phyloP scores from a whole-genome alignment of 1,139 yeast species.

The Blastobotrys arbuscula region DNA sequence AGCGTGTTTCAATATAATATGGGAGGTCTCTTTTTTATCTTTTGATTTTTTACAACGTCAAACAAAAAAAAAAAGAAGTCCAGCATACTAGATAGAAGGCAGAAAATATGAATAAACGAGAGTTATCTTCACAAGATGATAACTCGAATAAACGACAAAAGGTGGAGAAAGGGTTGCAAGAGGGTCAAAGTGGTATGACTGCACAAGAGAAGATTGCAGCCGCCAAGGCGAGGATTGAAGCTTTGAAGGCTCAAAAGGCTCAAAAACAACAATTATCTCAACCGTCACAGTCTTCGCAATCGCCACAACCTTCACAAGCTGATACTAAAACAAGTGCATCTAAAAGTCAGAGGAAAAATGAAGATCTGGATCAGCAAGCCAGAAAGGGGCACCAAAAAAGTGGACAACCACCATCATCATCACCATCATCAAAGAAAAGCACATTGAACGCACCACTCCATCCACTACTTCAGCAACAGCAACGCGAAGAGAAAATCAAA shows the following conservation, averaged over 20 bases:
- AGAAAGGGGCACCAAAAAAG: neutral
- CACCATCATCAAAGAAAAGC: neutral
- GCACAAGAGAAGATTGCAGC: neutral
- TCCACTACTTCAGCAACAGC: constrained; percentile 42
- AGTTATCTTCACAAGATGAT: neutral
- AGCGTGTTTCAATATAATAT: too few relatives aligned
- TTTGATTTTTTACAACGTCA: too few relatives aligned
- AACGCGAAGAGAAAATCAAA: neutral
- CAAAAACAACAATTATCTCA: neutral
- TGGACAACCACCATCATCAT: too few relatives aligned
- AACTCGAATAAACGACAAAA: neutral
- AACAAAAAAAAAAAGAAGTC: too few relatives aligned
- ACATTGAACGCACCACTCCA: constrained; percentile 50
- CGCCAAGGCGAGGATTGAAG: constrained; percentile 7
- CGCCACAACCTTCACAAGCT: neutral
- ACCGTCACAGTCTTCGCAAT: neutral
- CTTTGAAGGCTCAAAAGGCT: neutral
- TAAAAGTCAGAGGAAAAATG: neutral
- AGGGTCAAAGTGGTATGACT: neutral
- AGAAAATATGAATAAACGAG: neutral
- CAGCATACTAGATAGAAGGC: neutral
- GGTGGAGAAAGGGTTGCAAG: neutral
- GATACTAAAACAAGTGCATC: neutral
- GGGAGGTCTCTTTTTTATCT: too few relatives aligned
- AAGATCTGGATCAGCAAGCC: constrained; percentile 2